These are phyloP conservation scores for Magnolia kwangsiensis DNA, from an alignment of 164 flowering plant genomes.

Conservation along the genomic window DNA sequence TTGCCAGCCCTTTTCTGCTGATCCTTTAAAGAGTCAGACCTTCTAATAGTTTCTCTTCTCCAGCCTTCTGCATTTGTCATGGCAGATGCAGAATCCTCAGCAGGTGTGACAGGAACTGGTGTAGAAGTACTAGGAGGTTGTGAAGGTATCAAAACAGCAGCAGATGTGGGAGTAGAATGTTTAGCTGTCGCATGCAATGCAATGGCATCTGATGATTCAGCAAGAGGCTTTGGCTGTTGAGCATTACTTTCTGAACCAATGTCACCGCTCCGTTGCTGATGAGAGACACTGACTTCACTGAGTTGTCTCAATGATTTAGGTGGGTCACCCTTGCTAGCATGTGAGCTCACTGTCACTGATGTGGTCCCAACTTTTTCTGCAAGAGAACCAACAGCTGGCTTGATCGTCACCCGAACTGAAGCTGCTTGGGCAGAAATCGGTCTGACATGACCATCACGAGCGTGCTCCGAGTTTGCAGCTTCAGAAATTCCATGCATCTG, in stretches of 20 bases:
- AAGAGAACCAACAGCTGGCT: constrained; percentile 34
- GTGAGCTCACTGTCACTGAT: constrained; percentile 19
- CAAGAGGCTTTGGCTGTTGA: constrained; percentile 29
- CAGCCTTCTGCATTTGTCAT: constrained; percentile 24
- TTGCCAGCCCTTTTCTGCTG: constrained; percentile 21
- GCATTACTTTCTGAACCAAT: constrained; percentile 15
- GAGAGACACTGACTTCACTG: constrained; percentile 23
- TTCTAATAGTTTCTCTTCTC: constrained; percentile 30
- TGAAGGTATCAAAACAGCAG: constrained; percentile 8
- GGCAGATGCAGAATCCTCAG: constrained; percentile 31
- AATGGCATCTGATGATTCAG: constrained; percentile 18
- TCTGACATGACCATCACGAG: constrained; percentile 30
- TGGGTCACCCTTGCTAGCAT: constrained; percentile 41
- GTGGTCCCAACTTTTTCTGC: constrained; percentile 38
- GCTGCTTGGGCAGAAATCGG: constrained; percentile 23
- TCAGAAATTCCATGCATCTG: constrained; percentile 27
- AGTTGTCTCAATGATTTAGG: constrained; percentile 22
- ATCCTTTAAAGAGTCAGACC: constrained; percentile 53
- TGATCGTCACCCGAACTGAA: constrained; percentile 40
- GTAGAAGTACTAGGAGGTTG: constrained; percentile 9
- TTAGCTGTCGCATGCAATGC: constrained; percentile 24
- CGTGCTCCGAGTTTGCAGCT: constrained; percentile 22
- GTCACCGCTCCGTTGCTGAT: constrained; percentile 29
- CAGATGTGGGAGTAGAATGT: constrained; percentile 20
- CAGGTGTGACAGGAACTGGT: constrained; percentile 14